Base-by-base conservation (phyloP, 2,329 filamentous ascomycete species). In the Thermoascus crustaceus region DNA sequence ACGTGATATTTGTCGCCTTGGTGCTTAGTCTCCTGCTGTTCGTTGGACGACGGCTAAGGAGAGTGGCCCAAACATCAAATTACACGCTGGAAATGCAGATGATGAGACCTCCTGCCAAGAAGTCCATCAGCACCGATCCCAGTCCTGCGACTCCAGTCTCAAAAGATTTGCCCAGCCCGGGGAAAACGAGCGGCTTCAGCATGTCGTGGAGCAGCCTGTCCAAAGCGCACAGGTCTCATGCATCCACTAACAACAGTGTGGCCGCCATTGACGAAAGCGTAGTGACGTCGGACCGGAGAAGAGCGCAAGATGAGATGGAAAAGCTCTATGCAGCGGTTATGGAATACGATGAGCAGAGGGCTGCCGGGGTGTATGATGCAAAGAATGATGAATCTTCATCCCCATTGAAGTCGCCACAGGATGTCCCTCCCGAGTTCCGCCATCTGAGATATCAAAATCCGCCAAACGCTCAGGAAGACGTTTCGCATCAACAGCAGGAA, bases 241-340 rank as follows among this genome's bases (percentile, higher is more conserved):
- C 49, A 11, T 64, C 69, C 32, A 66, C 75, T 37, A 64, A 75
- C 47, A 76, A 76, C 35, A 75, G 80, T 39, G 77, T 85, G 40
- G 73, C 72, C 10, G 78, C 76, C 14, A 84, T 95, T 40, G 86
- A 95, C 57, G 78, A 82, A 40, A 73, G 72, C 40, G 74, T 94
- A 10, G 73, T 95, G 16, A 75, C 81, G 40, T 73, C 76, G 41
- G 85, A 94, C 61, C 77, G 75, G 55, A 71, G 74, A 52, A 80
- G 81, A 66, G 79, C 85, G 44, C 80, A 91, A 59, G 72, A 80
- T 45, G 84, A 94, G 57, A 78, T 95, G 60, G 87, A 94, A 59
- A 78, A 85, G 50, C 78, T 96, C 57, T 96, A 95, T 63, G 86
- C 80, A 42, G 82, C 87, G 47, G 88, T 94, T 44, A 82, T 94